Evolutionary conservation across 371 early-diverging fungal genomes (phyloP).

Genomic region (Mycotypha africana): DNA sequence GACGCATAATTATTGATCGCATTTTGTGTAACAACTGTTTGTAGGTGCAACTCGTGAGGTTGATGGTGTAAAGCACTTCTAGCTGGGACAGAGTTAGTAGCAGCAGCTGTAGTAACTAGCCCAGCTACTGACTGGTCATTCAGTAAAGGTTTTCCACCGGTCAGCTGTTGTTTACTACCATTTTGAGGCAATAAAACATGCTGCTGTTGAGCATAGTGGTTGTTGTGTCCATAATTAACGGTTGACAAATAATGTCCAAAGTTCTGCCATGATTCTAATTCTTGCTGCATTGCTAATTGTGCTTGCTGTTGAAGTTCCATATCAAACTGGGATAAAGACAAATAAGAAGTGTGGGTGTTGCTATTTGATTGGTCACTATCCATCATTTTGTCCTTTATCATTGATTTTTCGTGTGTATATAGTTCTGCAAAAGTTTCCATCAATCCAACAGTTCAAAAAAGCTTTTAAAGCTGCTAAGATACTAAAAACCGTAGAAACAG

Average conservation of each 20-base stretch:
- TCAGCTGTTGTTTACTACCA: background rate
- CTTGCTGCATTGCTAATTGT: constrained; percentile 28
- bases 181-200: background rate
- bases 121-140: background rate
- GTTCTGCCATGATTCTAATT: constrained; percentile 27
- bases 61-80: background rate
- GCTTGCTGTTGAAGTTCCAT: constrained; percentile 39
- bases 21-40: no score
- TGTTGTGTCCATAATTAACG: background rate
- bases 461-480: background rate
- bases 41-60: no score
- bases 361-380: no score
- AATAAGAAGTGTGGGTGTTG: background rate
- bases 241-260: constrained; percentile 33
- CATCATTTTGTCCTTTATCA: no score
- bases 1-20: no score
- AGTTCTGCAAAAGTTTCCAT: no score
- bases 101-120: background rate
- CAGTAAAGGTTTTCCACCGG: no score
- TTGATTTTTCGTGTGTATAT: no score
- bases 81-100: background rate
- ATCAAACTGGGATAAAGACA: constrained; percentile 32
- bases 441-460: no score
- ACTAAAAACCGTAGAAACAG: background rate
- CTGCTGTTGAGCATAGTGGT: no score